A percentile compares a stretch with the other conserved stretches of the same genome.
These are phyloP conservation scores for Cladorrhinum samala DNA, from an alignment of 495 filamentous ascomycete species.

Conservation along the genomic window DNA sequence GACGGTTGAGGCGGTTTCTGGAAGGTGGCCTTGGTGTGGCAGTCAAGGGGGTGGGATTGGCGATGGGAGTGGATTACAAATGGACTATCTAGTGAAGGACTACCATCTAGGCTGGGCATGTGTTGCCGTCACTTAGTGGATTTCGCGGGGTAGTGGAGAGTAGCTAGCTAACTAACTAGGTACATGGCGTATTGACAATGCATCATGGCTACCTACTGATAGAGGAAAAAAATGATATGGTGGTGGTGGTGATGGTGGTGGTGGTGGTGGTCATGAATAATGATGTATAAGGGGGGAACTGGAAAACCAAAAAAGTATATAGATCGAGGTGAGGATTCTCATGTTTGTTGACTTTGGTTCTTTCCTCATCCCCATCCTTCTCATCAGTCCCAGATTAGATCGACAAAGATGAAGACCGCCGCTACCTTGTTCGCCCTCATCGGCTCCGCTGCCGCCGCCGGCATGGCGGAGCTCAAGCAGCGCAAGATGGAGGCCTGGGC, in stretches of 20 bases:
- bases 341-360: neutral
- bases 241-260: too few relatives aligned
- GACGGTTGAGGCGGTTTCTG: neutral
- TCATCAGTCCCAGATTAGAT: neutral
- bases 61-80: too few relatives aligned
- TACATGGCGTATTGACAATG: too few relatives aligned
- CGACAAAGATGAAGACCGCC: slow-evolving; percentile 5
- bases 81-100: too few relatives aligned
- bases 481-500: slow-evolving; percentile 8
- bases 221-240: too few relatives aligned
- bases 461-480: slow-evolving; percentile 10
- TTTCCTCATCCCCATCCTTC: neutral
- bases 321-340: neutral
- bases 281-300: too few relatives aligned
- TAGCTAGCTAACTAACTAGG: too few relatives aligned
- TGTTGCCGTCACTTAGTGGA: too few relatives aligned
- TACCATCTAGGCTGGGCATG: too few relatives aligned
- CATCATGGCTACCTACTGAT: too few relatives aligned
- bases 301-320: neutral
- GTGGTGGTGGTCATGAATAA: too few relatives aligned
- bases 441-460: neutral
- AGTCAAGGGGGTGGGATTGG: neutral
- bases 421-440: slow-evolving; percentile 11
- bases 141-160: too few relatives aligned
- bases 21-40: neutral